Conservation (phyloP, 306 rosid species). For the Cicer arietinum region DNA sequence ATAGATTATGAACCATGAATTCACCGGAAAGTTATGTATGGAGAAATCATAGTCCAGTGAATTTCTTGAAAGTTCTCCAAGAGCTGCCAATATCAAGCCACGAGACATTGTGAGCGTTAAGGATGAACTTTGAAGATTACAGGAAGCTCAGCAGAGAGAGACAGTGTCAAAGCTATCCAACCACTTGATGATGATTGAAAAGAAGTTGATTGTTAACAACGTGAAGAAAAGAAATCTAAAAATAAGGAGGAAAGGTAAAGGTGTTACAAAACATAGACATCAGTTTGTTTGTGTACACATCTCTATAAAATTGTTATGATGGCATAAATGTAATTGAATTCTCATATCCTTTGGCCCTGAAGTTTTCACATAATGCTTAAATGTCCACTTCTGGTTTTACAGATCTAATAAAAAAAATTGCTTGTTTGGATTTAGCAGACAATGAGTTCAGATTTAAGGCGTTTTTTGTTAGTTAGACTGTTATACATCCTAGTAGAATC, state of each 20-base stretch:
- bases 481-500: background rate
- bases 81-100: conserved; percentile 4
- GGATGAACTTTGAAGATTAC: background rate
- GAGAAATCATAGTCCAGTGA: background rate
- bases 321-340: conserved; percentile 28
- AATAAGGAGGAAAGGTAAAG: background rate
- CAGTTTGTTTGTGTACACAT: background rate
- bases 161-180: background rate
- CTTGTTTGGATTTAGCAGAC: conserved; percentile 14
- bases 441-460: conserved; percentile 2
- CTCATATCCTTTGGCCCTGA: background rate
- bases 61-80: conserved; percentile 15
- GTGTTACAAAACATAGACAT: background rate
- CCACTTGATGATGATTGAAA: background rate
- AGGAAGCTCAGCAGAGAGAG: conserved; percentile 20
- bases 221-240: background rate
- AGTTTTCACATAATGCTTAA: conserved; percentile 18
- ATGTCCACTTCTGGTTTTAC: background rate
- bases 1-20: background rate
- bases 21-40: background rate
- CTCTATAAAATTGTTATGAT: background rate
- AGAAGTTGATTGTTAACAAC: background rate
- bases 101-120: background rate
- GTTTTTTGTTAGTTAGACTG: background rate
- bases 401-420: background rate